phyloP scores from a whole-genome alignment of 495 filamentous ascomycete genomes.

The Pseudomonodictys pantanalensis region DNA sequence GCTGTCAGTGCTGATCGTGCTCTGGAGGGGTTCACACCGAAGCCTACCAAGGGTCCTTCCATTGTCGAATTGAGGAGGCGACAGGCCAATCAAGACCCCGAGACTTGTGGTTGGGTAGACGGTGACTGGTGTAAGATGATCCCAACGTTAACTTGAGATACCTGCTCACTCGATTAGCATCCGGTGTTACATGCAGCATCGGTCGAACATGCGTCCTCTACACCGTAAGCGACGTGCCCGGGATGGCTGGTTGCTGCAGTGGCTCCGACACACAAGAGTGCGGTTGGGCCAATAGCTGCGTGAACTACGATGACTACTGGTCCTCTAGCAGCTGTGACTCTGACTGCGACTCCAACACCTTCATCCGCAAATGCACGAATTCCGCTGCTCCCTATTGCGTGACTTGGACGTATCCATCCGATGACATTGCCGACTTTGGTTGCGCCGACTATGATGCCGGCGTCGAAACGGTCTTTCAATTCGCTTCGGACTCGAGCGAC shows the following conservation, averaged over 20 bases:
- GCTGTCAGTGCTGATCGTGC: conserved; percentile 1
- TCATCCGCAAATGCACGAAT: conserved; percentile 32
- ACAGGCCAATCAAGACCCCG: conserved; percentile 3
- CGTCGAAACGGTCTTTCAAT: conserved; percentile 15
- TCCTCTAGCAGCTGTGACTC: conserved; percentile 7
- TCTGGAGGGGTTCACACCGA: conserved; percentile 18
- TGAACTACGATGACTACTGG: conserved; percentile 21
- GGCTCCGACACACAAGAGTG: conserved; percentile 26
- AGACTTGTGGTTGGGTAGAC: conserved; percentile 30
- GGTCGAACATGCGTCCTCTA: conserved; percentile 28
- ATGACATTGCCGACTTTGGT: conserved; percentile 25
- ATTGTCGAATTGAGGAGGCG: conserved; percentile 19
- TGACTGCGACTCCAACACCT: conserved; percentile 20
- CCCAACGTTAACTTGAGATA: background rate
- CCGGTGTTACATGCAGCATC: conserved; percentile 7
- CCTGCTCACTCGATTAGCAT: conserved; percentile 2
- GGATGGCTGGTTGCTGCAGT: conserved; percentile 31
- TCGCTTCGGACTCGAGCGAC: conserved; percentile 7
- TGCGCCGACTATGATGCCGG: conserved; percentile 7
- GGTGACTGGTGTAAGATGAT: conserved; percentile 6
- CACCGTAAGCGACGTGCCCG: conserved; percentile 3
- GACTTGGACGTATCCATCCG: conserved; percentile 29
- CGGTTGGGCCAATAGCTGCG: conserved; percentile 27
- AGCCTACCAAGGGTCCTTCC: conserved; percentile 27
- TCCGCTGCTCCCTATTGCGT: conserved; percentile 20